phyloP scores from a whole-genome alignment of 257 asterid species.

The Agastache rugosa region DNA sequence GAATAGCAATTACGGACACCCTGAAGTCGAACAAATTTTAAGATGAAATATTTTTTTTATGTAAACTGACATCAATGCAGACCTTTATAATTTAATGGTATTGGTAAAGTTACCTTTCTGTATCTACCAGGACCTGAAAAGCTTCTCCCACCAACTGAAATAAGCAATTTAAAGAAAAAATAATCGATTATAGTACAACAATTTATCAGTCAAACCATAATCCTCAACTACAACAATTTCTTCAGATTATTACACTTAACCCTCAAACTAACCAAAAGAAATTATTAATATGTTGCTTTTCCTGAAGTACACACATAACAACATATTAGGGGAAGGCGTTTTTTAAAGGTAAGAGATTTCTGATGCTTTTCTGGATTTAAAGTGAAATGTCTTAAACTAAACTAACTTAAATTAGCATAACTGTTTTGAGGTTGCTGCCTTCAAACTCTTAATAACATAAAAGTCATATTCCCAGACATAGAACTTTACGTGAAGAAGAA shows the following conservation, averaged over 20 bases:
- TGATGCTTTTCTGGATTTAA: not conserved
- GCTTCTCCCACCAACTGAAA: slow-evolving; percentile 66
- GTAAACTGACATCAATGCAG: not conserved
- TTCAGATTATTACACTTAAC: slow-evolving; percentile 6
- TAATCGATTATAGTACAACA: slow-evolving; percentile 3
- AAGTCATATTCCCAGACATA: not conserved
- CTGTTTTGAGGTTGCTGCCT: not conserved
- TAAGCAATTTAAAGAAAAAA: slow-evolving; percentile 29
- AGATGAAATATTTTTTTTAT: too few species aligned
- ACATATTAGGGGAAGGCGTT: too few species aligned
- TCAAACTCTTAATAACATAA: too few species aligned
- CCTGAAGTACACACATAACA: not conserved
- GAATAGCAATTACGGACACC: slow-evolving; percentile 66
- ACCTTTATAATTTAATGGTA: slow-evolving; percentile 17
- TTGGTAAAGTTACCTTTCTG: slow-evolving; percentile 56
- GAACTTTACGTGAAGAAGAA: slow-evolving; percentile 6
- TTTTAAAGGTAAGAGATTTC: not conserved
- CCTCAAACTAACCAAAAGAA: not conserved
- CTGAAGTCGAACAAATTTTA: too few species aligned
- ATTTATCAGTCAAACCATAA: slow-evolving; percentile 35
- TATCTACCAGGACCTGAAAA: slow-evolving; percentile 54
- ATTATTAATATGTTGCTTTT: not conserved
- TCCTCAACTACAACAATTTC: slow-evolving; percentile 22
- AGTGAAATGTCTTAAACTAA: slow-evolving; percentile 2
- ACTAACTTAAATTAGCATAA: not conserved